Percentiles rank a stretch among this genome's conserved stretches.
Evolutionary conservation across 23 red algal genomes (phyloP).

Genomic region (Gracilaria gracilis): DNA sequence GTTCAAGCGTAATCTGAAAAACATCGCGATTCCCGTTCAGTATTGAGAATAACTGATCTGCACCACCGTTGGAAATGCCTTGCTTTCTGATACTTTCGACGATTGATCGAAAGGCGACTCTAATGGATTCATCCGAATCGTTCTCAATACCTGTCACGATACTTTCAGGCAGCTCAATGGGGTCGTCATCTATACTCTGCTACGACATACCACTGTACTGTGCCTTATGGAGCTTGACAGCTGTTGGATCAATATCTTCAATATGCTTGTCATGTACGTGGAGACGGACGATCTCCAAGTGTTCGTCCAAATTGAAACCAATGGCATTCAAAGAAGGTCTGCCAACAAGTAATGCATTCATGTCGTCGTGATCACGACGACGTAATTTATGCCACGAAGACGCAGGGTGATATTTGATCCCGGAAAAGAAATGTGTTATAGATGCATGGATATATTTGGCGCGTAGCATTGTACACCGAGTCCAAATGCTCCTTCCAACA

Average conservation of each 20-base stretch:
- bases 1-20: background rate
- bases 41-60: background rate
- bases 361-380: slow-evolving; percentile 1
- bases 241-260: background rate
- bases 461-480: background rate
- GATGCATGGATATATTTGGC: background rate
- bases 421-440: slow-evolving; percentile 26
- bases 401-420: slow-evolving; percentile 24
- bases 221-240: background rate
- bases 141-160: background rate
- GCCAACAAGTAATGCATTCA: slow-evolving; percentile 1
- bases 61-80: background rate
- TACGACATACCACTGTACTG: background rate
- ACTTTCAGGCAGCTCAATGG: background rate
- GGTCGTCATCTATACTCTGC: background rate
- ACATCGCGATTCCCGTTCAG: background rate
- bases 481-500: background rate
- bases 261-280: background rate
- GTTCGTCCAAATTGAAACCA: slow-evolving; percentile 31
- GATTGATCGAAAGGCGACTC: background rate
- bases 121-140: background rate
- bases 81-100: background rate
- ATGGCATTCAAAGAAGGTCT: slow-evolving; percentile 8
- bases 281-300: background rate
- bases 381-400: slow-evolving; percentile 2